Base-by-base conservation (phyloP, 495 filamentous ascomycete species). In the Baudoinia panamericana region DNA sequence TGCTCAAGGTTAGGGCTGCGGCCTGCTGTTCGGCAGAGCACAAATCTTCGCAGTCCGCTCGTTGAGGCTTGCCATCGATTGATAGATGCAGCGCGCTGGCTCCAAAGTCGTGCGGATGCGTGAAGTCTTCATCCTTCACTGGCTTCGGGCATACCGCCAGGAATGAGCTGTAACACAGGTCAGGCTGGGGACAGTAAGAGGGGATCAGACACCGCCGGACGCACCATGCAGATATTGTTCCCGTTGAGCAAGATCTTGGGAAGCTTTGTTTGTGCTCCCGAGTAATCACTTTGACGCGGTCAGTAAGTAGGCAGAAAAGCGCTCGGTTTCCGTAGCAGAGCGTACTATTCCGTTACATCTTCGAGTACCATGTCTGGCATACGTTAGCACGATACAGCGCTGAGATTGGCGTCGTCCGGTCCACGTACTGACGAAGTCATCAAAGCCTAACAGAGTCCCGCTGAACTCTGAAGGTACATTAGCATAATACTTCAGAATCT, bases 401-500 rank as follows among this genome's bases (percentile, higher is more conserved):
- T 17, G 13, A 30, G 8, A 17, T 17, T 26, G 13, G 25, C n/a
- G n/a, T n/a, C n/a, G n/a, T n/a, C n/a, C n/a, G n/a, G n/a, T n/a
- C n/a, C 19, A 93, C 88, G 64, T 76, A 94, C 86, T 97, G 69
- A 97, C 90, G 66, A 94, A 97, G 71, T 97, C 90, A 60, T 97
- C 90, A 53, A 95, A 97, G 2, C 90, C 90, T 24, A 93, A 71
- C 17, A 97, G 66, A 5, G 84, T 95, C 28, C 90, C 90, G 39
- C 81, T 77, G 64, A 96, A 96, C 58, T 97, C 90, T 96, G 50
- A 2, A 41, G 31, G 16, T 43, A 49, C 58, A 80, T 47, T 28
- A 59, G 43, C 25, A 13, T 22, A 5, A 33, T 16, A 16, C 5
- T 20, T 15, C 17, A 10, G 20, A 15, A 11, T 19, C 11, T 22